Percentiles rank a stretch among this genome's conserved stretches.
These are phyloP conservation scores for Fusarium denticulatum DNA, from an alignment of 2,329 filamentous ascomycete species.

Conservation along the genomic window DNA sequence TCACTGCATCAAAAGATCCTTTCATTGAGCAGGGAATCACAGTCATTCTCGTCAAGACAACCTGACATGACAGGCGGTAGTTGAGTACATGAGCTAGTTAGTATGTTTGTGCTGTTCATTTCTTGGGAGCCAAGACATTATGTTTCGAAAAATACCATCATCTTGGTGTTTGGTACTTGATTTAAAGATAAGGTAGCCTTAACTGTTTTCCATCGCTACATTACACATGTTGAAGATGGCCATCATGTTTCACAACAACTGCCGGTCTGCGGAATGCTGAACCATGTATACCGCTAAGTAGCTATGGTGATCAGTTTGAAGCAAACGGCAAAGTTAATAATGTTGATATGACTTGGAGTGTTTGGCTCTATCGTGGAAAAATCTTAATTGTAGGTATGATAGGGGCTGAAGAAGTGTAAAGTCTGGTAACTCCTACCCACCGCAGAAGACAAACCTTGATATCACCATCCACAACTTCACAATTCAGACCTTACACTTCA, in stretches of 20 bases:
- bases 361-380: not conserved
- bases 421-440: not conserved
- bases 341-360: not conserved
- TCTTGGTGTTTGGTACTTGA: not conserved
- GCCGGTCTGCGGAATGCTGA: conserved; percentile 1
- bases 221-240: not conserved
- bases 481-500: not conserved
- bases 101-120: not conserved
- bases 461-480: not conserved
- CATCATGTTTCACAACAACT: not conserved
- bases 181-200: accelerated
- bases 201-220: not conserved
- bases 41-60: not conserved
- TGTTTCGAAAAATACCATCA: not conserved
- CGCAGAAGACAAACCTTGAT: not conserved
- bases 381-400: not conserved
- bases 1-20: not conserved
- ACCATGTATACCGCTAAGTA: not conserved
- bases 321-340: not conserved
- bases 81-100: not conserved
- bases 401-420: conserved; percentile 3
- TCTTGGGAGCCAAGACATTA: not conserved
- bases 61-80: not conserved
- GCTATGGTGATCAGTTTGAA: not conserved
- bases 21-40: not conserved